Evolutionary conservation across 2,329 filamentous ascomycete genomes (phyloP).

Genomic region (Aspergillus persii): DNA sequence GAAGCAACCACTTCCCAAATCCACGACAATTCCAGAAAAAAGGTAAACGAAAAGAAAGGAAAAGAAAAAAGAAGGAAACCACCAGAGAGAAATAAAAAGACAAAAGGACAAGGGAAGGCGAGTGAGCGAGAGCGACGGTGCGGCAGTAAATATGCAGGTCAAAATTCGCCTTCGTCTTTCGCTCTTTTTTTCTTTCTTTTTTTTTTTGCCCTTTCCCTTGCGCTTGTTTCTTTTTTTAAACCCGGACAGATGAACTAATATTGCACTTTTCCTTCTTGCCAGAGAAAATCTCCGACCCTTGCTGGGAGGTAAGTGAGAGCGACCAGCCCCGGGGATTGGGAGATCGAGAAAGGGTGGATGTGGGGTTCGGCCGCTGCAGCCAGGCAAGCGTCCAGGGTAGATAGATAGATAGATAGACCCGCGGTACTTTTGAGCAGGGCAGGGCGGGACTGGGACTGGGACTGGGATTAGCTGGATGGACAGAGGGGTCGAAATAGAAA

Average conservation of each 20-base stretch:
- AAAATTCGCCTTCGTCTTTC: neutral
- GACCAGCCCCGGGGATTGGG: neutral
- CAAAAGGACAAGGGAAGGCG: neutral
- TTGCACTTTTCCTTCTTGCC: neutral
- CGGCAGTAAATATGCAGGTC: neutral
- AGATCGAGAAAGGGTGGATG: conserved; percentile 10
- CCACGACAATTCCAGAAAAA: neutral
- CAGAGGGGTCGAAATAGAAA: too few species aligned
- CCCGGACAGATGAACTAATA: neutral
- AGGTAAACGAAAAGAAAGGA: neutral
- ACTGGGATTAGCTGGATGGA: too few species aligned
- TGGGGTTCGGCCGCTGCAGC: conserved; percentile 30
- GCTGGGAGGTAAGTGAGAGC: conserved; percentile 1
- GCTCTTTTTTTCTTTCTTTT: neutral
- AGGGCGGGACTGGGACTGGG: too few species aligned
- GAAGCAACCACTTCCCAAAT: too few species aligned
- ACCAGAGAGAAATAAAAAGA: neutral
- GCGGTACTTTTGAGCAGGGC: too few species aligned
- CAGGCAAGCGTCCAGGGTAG: conserved; percentile 25
- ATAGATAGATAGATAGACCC: neutral
- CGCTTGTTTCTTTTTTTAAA: neutral
- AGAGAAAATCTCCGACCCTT: conserved; percentile 9
- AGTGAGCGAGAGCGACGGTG: neutral
- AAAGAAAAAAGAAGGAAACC: neutral
- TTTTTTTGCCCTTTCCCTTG: neutral